Percentiles rank a stretch among this genome's conserved stretches.
phyloP scores from a whole-genome alignment of 1,284 basidiomycete genomes.

The Taiwanofungus camphoratus region DNA sequence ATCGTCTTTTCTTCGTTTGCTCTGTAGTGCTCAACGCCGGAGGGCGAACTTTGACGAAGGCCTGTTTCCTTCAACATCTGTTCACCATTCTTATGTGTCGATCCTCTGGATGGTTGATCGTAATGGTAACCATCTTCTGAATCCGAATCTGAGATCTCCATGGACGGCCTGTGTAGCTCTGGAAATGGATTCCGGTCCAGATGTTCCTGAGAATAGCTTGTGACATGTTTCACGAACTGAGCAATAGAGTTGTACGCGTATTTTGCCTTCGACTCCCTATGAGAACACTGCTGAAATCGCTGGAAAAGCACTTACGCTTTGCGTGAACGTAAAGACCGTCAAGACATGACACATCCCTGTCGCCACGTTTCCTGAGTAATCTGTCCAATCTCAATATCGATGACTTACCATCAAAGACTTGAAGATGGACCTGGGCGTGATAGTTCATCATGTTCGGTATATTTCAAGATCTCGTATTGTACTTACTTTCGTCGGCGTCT shows the following conservation, averaged over 20 bases:
- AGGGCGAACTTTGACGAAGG: background rate
- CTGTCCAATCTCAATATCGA: too few relatives aligned
- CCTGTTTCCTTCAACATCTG: constrained; percentile 1
- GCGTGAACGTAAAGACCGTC: constrained; percentile 68
- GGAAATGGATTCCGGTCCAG: constrained; percentile 42
- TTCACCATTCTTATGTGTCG: background rate
- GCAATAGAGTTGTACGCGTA: constrained; percentile 55
- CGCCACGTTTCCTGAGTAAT: too few relatives aligned
- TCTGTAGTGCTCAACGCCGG: constrained; percentile 28
- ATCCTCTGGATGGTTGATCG: background rate
- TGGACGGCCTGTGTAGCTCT: constrained; percentile 31
- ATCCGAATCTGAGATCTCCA: constrained; percentile 21
- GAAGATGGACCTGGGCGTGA: constrained; percentile 59
- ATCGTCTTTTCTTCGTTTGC: constrained; percentile 27
- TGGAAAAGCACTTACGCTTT: constrained; percentile 41
- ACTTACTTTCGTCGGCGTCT: constrained; percentile 60
- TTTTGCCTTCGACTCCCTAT: too few relatives aligned
- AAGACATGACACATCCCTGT: constrained; percentile 62
- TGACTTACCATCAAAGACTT: constrained; percentile 52
- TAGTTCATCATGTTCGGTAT: background rate
- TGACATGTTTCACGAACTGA: constrained; percentile 51
- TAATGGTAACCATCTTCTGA: constrained; percentile 14
- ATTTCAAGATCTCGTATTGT: background rate
- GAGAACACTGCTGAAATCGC: too few relatives aligned
- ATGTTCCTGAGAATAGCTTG: constrained; percentile 30